Evolutionary conservation across 148 eudicot species (phyloP).

Genomic region (Cornus florida): DNA sequence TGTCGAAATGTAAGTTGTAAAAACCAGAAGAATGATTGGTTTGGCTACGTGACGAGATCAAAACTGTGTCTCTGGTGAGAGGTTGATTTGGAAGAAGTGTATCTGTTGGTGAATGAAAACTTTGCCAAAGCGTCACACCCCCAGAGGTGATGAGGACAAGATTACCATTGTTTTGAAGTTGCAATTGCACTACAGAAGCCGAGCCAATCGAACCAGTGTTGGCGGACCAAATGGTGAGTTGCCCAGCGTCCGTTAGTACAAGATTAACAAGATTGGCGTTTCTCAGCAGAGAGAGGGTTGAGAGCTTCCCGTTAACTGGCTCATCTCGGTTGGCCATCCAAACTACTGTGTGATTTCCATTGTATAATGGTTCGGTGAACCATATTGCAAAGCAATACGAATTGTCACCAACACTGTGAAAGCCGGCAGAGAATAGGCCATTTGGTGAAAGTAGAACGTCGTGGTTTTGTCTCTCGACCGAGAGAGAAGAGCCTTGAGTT

Average conservation of each 20-base stretch:
- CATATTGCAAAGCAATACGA: constrained; percentile 52
- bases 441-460: constrained; percentile 33
- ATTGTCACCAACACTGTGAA: constrained; percentile 31
- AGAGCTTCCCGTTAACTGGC: constrained; percentile 34
- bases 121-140: neutral
- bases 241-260: constrained; percentile 32
- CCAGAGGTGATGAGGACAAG: neutral
- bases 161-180: constrained; percentile 5
- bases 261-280: constrained; percentile 21
- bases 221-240: constrained; percentile 31
- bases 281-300: constrained; percentile 25
- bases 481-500: constrained; percentile 20
- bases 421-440: constrained; percentile 48
- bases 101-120: constrained; percentile 20
- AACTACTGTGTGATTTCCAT: constrained; percentile 31
- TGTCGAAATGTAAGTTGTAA: constrained; percentile 30
- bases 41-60: constrained; percentile 24
- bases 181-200: neutral
- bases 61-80: constrained; percentile 14
- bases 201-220: neutral
- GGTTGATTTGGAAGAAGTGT: constrained; percentile 42
- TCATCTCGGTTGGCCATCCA: constrained; percentile 55
- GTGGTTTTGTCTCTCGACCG: constrained; percentile 22
- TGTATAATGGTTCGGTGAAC: constrained; percentile 28
- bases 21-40: constrained; percentile 31